Percentiles rank a stretch among this genome's conserved stretches.
phyloP scores from a whole-genome alignment of 1,284 basidiomycete species.

The Pseudozyma sp. region DNA sequence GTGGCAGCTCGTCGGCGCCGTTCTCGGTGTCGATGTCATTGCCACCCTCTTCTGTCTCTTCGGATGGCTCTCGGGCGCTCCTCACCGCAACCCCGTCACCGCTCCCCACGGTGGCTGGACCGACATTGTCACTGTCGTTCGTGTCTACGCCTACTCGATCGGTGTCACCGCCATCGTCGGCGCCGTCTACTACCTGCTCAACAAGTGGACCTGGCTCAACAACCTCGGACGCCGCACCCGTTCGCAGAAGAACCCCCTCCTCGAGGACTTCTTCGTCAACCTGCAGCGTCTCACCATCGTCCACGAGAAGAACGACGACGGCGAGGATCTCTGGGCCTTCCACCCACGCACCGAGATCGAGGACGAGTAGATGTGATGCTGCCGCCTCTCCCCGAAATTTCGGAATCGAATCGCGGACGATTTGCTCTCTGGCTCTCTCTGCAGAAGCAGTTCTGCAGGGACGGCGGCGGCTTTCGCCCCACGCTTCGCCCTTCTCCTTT shows the following conservation, averaged over 20 bases:
- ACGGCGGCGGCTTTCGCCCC: conserved; percentile 6
- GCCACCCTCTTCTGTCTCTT: conserved; percentile 73
- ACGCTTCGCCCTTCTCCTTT: neutral
- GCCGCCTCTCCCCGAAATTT: neutral
- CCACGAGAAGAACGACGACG: conserved; percentile 70
- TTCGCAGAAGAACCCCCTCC: conserved; percentile 71
- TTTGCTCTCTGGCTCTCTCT: too few species aligned
- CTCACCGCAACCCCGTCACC: conserved; percentile 68
- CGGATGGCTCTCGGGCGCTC: conserved; percentile 73
- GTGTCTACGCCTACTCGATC: conserved; percentile 73
- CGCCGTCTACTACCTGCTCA: conserved; percentile 71
- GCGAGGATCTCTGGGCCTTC: conserved; percentile 66
- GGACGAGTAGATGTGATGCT: conserved; percentile 57
- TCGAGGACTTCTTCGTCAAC: conserved; percentile 73
- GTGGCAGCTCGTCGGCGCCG: conserved; percentile 72
- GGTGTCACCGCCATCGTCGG: conserved; percentile 72
- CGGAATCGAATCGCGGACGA: too few species aligned
- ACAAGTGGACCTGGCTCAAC: conserved; percentile 71
- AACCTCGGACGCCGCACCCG: conserved; percentile 71
- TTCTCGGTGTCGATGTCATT: conserved; percentile 73
- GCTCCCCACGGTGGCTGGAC: conserved; percentile 70
- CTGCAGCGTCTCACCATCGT: conserved; percentile 72
- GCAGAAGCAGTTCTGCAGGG: neutral
- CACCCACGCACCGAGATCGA: conserved; percentile 66
- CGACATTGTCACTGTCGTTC: conserved; percentile 73